Evolutionary conservation across 1,139 yeast genomes (phyloP), one percentile per base, ranked within the genome.

Genomic region (Geotrichum candidum): DNA sequence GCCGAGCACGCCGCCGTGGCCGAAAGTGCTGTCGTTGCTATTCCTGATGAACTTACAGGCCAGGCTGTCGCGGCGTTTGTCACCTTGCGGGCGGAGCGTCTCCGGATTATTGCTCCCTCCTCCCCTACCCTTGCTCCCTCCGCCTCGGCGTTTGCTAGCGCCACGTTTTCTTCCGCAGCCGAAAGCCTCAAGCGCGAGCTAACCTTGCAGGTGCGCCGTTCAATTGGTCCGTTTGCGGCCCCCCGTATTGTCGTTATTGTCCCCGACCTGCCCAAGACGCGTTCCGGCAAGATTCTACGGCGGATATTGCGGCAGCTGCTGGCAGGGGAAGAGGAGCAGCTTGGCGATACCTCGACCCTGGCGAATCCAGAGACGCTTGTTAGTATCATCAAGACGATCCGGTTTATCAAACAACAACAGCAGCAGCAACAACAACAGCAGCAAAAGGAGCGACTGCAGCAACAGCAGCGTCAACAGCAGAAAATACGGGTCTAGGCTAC

Each of bases 211-310:
- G 96, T 90, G 60, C 85, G 96, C 79, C 84, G 85, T 71, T 87
- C 84, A 71, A 90, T 90, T 73, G 97, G 97, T 63, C 96, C 96
- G 61, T 90, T 90, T 77, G 96, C 96, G 54, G 94, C 96, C 63
- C 96, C 96, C 75, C 90, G 90, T 78, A 81, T 87, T 51, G 88
- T 90, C 61, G 84, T 90, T 64, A 79, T 89, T 66, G 95, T 90
- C 62, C 82, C 80, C 63, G 96, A 90, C 73, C 82, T 90, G 75
- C 97, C 97, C 75, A 90, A 89, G 82, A 90, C 97, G 51, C 85
- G 97, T 80, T 88, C 96, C 38, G 97, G 97, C 72, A 90, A 90
- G 82, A 90, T 90, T 74, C 89, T 90, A 92, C 87, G 97, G 82
- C 87, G 97, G 81, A 87, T 90, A 70, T 81, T 90, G 78, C 85